Base-by-base conservation (phyloP, 768 basidiomycete genomes). In the Pisolithus albus region DNA sequence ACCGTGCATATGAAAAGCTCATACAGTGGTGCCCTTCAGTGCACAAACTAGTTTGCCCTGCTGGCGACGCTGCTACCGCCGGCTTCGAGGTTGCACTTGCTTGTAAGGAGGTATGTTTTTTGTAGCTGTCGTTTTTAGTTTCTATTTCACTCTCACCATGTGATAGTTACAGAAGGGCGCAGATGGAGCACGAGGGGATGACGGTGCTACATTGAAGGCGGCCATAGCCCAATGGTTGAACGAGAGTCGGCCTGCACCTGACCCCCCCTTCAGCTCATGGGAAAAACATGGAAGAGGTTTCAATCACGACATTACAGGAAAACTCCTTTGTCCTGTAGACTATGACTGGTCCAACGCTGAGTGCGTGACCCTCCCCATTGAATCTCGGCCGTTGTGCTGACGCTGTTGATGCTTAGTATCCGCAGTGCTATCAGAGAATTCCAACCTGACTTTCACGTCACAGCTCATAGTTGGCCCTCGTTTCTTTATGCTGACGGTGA, bases 341-440 rank as follows among this genome's bases (percentile, higher is more conserved):
- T 60, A 58, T 24, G 10, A 58, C 18, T 60, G 59, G 59, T 10
- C 10, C n/a, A 49, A 59, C n/a, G 2, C 32, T 1, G 4, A n/a
- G 51, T 57, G 42, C 28, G 19, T 34, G 24, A 36, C 8, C 45
- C 16, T 16, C 30, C 7, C 16, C 1, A 5, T 5, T 7, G 9
- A 8, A 21, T 28, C 10, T 38, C 9, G 11, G 18, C 40, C 1
- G 7, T 8, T 24, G 11, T 53, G 4, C 47, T 13, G 13, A 32
- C 11, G 18, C 15, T 30, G 10, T 9, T 37, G 53, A 55, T 1
- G 26, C 8, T 40, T 32, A 45, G 8, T 11, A 18, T 0, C 45
- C 5, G 45, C 8, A 9, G 7, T 9, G 30, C 30, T 30, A 30
- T 58, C 40, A 16, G 42, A 3, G 30, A 50, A 3, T 37, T 40